Percentiles rank a stretch among this genome's conserved stretches.
Conservation (phyloP, 1,284 basidiomycete species). For the Cutaneotrichosporon dermatis region DNA sequence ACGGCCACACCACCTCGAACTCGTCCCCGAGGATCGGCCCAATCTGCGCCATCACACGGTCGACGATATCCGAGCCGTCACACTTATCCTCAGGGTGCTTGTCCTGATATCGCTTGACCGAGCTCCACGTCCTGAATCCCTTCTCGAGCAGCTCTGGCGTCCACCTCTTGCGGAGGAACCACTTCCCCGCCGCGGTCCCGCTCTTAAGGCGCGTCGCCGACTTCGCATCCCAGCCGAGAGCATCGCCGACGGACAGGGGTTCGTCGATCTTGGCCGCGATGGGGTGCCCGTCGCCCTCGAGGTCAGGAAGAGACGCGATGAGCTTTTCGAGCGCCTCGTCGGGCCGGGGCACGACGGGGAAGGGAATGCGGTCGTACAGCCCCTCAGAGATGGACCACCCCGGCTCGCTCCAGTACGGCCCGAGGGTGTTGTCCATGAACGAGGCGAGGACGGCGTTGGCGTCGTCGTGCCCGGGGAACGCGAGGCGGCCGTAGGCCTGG, state of each 20-base stretch:
- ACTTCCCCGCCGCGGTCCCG: slow-evolving; percentile 50
- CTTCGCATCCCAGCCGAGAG: slow-evolving; percentile 21
- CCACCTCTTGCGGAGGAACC: slow-evolving; percentile 61
- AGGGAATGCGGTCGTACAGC: slow-evolving; percentile 64
- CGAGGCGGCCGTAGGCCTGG: slow-evolving; percentile 74
- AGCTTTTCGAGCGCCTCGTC: slow-evolving; percentile 2
- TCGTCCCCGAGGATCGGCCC: slow-evolving; percentile 35
- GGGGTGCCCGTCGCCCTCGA: slow-evolving; percentile 50
- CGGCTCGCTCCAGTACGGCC: slow-evolving; percentile 73
- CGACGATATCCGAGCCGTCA: slow-evolving; percentile 55
- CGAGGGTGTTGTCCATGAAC: slow-evolving; percentile 49
- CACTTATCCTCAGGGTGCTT: slow-evolving; percentile 58
- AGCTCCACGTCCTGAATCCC: slow-evolving; percentile 69
- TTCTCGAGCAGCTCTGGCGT: slow-evolving; percentile 61
- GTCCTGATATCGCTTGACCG: slow-evolving; percentile 67
- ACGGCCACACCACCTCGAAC: slow-evolving; percentile 66
- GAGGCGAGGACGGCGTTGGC: slow-evolving; percentile 57
- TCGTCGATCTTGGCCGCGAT: slow-evolving; percentile 10
- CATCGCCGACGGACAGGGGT: slow-evolving; percentile 28
- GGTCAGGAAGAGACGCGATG: slow-evolving; percentile 39
- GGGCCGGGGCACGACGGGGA: slow-evolving; percentile 48
- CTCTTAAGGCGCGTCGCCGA: slow-evolving; percentile 27
- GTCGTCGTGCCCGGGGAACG: slow-evolving; percentile 60
- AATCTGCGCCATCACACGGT: slow-evolving; percentile 58
- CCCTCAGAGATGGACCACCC: slow-evolving; percentile 70